These are phyloP conservation scores for Elsinoe arachidis DNA, from an alignment of 2,329 filamentous ascomycete genomes.

Conservation along the genomic window DNA sequence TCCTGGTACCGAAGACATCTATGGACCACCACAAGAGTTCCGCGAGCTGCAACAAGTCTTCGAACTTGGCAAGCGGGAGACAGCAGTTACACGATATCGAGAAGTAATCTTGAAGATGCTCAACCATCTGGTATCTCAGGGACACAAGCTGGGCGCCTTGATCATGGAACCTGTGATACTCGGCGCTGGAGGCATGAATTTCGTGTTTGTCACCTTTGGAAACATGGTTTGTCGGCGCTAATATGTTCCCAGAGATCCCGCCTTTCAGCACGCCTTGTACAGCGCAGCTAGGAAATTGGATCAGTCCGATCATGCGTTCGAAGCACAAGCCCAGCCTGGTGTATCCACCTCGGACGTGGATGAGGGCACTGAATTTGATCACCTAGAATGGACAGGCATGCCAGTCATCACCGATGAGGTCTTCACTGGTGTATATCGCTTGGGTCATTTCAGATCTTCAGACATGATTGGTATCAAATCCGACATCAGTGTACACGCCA, in stretches of 20 bases:
- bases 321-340: no score
- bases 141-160: constrained; percentile 63
- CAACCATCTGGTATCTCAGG: constrained; percentile 45
- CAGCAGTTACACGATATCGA: constrained; percentile 46
- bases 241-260: constrained; percentile 53
- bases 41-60: constrained; percentile 50
- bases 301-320: no score
- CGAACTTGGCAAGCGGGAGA: constrained; percentile 42
- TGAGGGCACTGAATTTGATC: no score
- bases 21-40: constrained; percentile 40
- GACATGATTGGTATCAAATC: constrained; percentile 60
- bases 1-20: constrained; percentile 36
- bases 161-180: constrained; percentile 74
- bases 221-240: constrained; percentile 10
- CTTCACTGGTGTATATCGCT: constrained; percentile 75
- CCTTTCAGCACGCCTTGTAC: constrained; percentile 68
- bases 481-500: constrained; percentile 74
- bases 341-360: no score
- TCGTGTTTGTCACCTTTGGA: constrained; percentile 49
- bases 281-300: constrained; percentile 56
- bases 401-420: constrained; percentile 80
- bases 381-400: constrained; percentile 62
- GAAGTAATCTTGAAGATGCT: constrained; percentile 51
- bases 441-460: constrained; percentile 62
- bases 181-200: constrained; percentile 75